These are phyloP conservation scores for Endocalyx cinctus DNA, from an alignment of 2,329 filamentous ascomycete species.

Conservation along the genomic window DNA sequence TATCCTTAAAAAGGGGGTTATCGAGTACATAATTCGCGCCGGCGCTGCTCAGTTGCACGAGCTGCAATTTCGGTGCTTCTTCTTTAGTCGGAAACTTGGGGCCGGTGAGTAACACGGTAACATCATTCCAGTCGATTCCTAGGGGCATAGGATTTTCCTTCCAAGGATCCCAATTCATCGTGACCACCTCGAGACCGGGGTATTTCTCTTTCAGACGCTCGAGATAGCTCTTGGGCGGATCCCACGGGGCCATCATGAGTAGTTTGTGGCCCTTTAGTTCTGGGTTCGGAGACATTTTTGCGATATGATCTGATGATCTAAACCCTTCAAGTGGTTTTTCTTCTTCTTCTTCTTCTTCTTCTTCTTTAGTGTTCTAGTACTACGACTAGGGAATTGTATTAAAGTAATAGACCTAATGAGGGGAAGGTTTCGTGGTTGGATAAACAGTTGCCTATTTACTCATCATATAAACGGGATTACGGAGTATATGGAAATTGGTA, in stretches of 20 bases:
- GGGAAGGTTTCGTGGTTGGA: too few relatives aligned
- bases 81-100: slow-evolving; percentile 37
- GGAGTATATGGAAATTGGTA: too few relatives aligned
- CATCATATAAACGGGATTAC: too few relatives aligned
- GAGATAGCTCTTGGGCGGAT: slow-evolving; percentile 28
- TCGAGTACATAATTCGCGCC: slow-evolving; percentile 47
- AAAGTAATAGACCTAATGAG: too few relatives aligned
- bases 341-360: too few relatives aligned
- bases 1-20: slow-evolving; percentile 44
- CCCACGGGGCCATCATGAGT: slow-evolving; percentile 33
- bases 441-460: too few relatives aligned
- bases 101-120: slow-evolving; percentile 45
- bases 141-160: slow-evolving; percentile 19
- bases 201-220: slow-evolving; percentile 34
- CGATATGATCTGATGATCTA: too few relatives aligned
- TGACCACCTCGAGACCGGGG: slow-evolving; percentile 39
- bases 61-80: slow-evolving; percentile 42
- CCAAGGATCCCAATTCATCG: slow-evolving; percentile 26
- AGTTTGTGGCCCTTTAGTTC: slow-evolving; percentile 45
- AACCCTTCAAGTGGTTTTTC: too few relatives aligned
- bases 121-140: slow-evolving; percentile 39
- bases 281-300: slow-evolving; percentile 11
- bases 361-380: too few relatives aligned
- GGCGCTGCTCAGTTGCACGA: slow-evolving; percentile 51
- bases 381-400: too few relatives aligned